These are phyloP conservation scores for Aquilaria agallochum DNA, from an alignment of 441 rosid species.

Conservation along the genomic window DNA sequence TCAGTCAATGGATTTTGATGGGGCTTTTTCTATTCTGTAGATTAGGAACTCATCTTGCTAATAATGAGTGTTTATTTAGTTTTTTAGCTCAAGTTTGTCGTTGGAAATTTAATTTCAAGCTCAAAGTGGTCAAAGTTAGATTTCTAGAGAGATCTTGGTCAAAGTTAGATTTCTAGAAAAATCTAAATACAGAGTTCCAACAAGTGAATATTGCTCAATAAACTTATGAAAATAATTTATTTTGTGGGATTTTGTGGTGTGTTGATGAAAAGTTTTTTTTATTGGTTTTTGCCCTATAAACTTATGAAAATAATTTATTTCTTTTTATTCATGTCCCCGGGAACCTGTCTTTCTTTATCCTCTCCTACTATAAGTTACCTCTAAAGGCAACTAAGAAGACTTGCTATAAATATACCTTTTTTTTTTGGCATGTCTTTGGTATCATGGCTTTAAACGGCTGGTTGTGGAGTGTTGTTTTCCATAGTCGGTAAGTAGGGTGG, in stretches of 20 bases:
- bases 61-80: not conserved
- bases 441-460: conserved; percentile 53
- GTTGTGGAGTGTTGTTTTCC: conserved; percentile 64
- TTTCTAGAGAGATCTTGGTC: not conserved
- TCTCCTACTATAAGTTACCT: conserved; percentile 52
- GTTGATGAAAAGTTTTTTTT: no score
- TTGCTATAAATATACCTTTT: conserved; percentile 51
- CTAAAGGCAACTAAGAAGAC: conserved; percentile 45
- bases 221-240: no score
- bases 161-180: not conserved
- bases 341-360: conserved; percentile 70
- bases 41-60: conserved; percentile 2
- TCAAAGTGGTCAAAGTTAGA: not conserved
- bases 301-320: not conserved
- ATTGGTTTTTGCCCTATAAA: no score
- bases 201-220: no score
- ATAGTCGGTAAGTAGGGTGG: conserved; percentile 42
- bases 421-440: conserved; percentile 47
- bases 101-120: not conserved
- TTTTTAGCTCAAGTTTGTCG: not conserved
- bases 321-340: conserved; percentile 13
- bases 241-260: not conserved
- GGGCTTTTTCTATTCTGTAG: not conserved
- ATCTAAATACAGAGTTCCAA: no score
- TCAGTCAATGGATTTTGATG: not conserved